These are phyloP conservation scores for Fusarium armeniacum DNA, from an alignment of 2,329 filamentous ascomycete genomes.

Conservation along the genomic window DNA sequence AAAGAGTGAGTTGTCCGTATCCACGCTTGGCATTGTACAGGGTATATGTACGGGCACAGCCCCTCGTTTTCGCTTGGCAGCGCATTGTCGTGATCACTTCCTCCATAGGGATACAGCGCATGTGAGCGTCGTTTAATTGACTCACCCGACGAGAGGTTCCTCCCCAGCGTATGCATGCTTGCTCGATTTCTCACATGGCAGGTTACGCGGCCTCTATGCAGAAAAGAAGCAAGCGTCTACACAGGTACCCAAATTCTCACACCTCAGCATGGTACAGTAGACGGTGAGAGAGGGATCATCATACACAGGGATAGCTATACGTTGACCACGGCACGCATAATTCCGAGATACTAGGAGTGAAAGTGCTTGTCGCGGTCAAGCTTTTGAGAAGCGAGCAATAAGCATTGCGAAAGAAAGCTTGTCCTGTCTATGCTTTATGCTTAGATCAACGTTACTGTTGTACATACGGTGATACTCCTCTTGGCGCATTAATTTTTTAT, in stretches of 20 bases:
- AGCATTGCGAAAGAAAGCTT: slow-evolving; percentile 29
- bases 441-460: neutral
- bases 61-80: slow-evolving; percentile 30
- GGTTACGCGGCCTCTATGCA: neutral
- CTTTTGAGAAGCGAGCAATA: slow-evolving; percentile 19
- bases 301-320: neutral
- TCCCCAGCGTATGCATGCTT: slow-evolving; percentile 5
- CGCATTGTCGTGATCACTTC: slow-evolving; percentile 3
- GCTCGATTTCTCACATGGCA: neutral
- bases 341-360: slow-evolving; percentile 15
- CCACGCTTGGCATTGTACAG: slow-evolving; percentile 43
- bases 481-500: no score
- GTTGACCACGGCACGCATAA: slow-evolving; percentile 2
- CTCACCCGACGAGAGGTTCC: neutral
- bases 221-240: neutral
- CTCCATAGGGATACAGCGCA: neutral
- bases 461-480: neutral
- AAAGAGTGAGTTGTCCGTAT: slow-evolving; percentile 34
- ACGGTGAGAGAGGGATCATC: slow-evolving; percentile 21
- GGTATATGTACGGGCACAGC: slow-evolving; percentile 28
- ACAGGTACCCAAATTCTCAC: neutral
- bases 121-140: neutral
- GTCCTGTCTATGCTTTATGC: slow-evolving; percentile 9
- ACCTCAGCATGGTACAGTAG: neutral
- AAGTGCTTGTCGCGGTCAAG: slow-evolving; percentile 34